Conservation (phyloP, 768 basidiomycete species). For the Termitomyces sp. region DNA sequence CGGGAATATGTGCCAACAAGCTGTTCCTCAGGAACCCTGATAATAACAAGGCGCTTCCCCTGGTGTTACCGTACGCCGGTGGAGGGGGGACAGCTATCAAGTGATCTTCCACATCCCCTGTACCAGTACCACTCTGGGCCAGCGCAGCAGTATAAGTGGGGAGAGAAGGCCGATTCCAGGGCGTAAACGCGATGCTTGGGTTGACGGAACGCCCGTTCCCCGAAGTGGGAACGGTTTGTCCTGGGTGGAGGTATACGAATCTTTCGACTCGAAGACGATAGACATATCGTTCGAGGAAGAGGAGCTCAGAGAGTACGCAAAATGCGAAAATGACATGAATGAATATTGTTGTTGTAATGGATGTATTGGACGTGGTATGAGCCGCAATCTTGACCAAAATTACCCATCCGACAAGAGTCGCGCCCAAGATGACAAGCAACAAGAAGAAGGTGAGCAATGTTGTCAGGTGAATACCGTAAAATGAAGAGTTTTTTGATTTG, state of each 20-base stretch:
- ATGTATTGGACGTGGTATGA: not conserved
- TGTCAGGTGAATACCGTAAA: constrained; percentile 38
- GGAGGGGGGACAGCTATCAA: constrained; percentile 64
- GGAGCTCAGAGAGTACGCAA: constrained; percentile 40
- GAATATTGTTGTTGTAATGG: constrained; percentile 37
- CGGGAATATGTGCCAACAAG: constrained; percentile 38
- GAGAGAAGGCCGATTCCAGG: constrained; percentile 67
- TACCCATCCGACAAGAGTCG: constrained; percentile 53
- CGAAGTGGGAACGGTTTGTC: constrained; percentile 43
- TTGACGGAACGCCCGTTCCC: constrained; percentile 20
- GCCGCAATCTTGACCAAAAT: constrained; percentile 25
- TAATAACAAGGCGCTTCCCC: constrained; percentile 61
- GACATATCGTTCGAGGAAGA: constrained; percentile 60
- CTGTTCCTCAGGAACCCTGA: constrained; percentile 44
- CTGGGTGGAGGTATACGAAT: constrained; percentile 53
- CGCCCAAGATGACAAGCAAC: constrained; percentile 36
- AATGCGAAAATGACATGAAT: constrained; percentile 60
- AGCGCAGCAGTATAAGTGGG: constrained; percentile 69
- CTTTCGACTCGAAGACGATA: constrained; percentile 66
- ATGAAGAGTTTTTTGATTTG: constrained; percentile 28
- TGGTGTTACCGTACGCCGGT: constrained; percentile 72
- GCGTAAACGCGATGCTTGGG: constrained; percentile 41
- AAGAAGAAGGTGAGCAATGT: constrained; percentile 37
- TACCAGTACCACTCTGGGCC: constrained; percentile 61
- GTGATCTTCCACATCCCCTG: constrained; percentile 72